Conservation (phyloP, 257 asterid genomes). For the Coffea eugenioides region DNA sequence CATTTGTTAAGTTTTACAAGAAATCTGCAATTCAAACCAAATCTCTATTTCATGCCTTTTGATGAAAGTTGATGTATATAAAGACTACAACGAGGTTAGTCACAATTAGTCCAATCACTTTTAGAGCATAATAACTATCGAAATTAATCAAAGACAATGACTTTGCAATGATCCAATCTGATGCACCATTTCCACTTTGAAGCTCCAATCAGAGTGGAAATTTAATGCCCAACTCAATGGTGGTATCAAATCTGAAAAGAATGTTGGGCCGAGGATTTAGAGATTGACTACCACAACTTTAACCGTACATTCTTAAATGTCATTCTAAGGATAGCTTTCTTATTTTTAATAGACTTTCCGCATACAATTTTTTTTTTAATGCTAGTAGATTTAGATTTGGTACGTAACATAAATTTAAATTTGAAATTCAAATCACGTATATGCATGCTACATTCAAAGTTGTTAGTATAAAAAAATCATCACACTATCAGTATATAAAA, state of each 20-base stretch:
- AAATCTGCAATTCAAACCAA: no score
- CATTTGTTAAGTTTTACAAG: no score
- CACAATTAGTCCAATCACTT: not conserved
- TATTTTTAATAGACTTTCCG: no score
- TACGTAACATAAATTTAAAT: no score
- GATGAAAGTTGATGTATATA: not conserved
- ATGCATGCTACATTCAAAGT: no score
- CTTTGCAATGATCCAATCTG: not conserved
- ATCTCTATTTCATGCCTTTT: not conserved
- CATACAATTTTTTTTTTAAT: no score
- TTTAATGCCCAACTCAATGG: not conserved
- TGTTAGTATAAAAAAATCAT: no score
- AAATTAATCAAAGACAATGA: not conserved
- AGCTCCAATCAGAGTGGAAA: not conserved
- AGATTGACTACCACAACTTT: not conserved
- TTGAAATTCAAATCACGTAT: no score
- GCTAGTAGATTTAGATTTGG: no score
- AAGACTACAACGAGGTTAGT: not conserved
- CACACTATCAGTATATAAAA: no score
- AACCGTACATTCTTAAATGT: not conserved
- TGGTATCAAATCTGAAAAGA: not conserved
- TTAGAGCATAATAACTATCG: no score
- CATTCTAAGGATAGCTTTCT: no score
- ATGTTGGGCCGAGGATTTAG: not conserved
- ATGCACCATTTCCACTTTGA: not conserved